Evolutionary conservation across 2,329 filamentous ascomycete species (phyloP), one percentile per base, ranked within the genome.

Genomic region (Cercospora brassicicola): DNA sequence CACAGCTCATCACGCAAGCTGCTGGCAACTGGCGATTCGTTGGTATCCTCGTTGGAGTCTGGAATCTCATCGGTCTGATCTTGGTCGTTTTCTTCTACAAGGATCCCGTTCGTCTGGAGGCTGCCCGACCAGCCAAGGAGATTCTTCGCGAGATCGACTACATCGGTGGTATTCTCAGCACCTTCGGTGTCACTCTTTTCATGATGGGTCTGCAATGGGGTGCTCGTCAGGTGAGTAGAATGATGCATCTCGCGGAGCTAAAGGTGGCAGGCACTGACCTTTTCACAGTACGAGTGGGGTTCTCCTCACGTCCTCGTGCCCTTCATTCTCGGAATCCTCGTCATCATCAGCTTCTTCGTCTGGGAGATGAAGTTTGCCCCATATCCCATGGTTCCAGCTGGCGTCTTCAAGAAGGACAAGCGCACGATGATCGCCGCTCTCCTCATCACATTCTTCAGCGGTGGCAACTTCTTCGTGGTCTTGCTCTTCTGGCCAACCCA

Each of bases 401-500:
- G 69, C 3, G 53, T 76, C 36, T 78, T 70, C 68, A 65, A 36
- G 68, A 74, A 78, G 68, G 76, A 77, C 63, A 76, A 75, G 66
- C 77, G 79, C 31, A 77, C 77, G 18, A 74, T 81, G 31, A 70
- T 71, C 48, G 68, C 79, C 18, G 79, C 78, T 1, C 71, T 81
- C n/a, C 62, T 81, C 60, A 81, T 81, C 62, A 81, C 79, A 18
- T 79, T 80, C 71, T 78, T 81, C 68, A 74, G 70, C n/a, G 79
- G 79, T 7, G 78, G 76, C 45, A 80, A 78, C 69, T 77, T 82
- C 78, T 78, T 80, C 74, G 74, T 68, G 51, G 70, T 80, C 13
- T 74, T 86, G 30, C 81, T 86, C 74, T 88, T 90, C 76, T 90
- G 88, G 87, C 87, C 87, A 4, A 88, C 86, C 0, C 85, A 90